phyloP scores from a whole-genome alignment of 2,329 filamentous ascomycete species.

The Trichoderma aggressivum region DNA sequence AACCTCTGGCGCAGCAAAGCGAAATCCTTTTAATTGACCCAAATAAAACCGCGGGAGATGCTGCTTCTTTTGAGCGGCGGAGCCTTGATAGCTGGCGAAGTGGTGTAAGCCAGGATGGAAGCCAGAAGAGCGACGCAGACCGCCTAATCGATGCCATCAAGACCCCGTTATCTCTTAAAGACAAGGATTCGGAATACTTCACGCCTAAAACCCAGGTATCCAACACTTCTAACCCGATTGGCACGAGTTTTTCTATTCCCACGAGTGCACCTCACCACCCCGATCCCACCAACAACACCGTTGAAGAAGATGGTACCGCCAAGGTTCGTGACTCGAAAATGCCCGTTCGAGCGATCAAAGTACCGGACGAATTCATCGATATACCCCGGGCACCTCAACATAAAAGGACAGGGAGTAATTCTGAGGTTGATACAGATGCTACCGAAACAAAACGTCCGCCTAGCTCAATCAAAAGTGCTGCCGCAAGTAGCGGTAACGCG shows the following conservation, averaged over 20 bases:
- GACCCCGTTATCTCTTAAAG: conserved; percentile 49
- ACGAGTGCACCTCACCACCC: not conserved
- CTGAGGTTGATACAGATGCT: conserved; percentile 35
- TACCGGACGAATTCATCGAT: conserved; percentile 46
- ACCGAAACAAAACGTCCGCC: conserved; percentile 21
- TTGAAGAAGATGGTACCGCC: conserved; percentile 32
- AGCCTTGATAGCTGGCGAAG: conserved; percentile 33
- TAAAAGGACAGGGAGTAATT: conserved; percentile 36
- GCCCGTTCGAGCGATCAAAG: conserved; percentile 45
- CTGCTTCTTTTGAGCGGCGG: conserved; percentile 14
- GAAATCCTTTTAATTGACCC: conserved; percentile 63
- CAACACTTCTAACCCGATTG: not conserved
- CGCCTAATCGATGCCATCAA: conserved; percentile 70
- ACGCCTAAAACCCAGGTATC: conserved; percentile 20
- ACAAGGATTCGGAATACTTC: conserved; percentile 35
- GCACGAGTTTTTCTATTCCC: not conserved
- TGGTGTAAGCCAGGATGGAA: conserved; percentile 43
- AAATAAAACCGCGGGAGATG: conserved; percentile 29
- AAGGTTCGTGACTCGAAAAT: conserved; percentile 44
- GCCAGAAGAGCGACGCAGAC: conserved; percentile 61
- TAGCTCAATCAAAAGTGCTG: conserved; percentile 25
- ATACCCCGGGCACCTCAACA: conserved; percentile 31
- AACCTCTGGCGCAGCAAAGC: conserved; percentile 36
- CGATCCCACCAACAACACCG: not conserved
- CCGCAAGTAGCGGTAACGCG: conserved; percentile 22